A percentile compares a stretch with the other conserved stretches of the same genome.
phyloP scores from a whole-genome alignment of 306 rosid species.

The Coriaria nepalensis region DNA sequence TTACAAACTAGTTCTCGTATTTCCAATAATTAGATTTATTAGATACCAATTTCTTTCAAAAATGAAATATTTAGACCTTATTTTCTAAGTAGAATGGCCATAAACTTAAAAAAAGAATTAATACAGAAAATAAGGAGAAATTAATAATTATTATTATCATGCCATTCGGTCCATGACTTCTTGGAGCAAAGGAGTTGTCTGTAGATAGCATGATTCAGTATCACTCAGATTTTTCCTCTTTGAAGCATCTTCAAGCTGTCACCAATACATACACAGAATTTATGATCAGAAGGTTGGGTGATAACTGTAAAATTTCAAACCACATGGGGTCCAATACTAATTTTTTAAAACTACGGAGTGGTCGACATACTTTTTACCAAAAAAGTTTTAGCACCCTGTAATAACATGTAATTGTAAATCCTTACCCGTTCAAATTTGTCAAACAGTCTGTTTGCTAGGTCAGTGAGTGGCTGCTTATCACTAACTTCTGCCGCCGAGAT shows the following conservation, averaged over 20 bases:
- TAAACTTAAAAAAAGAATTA: too few species aligned
- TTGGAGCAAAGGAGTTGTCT: constrained; percentile 54
- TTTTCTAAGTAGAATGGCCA: too few species aligned
- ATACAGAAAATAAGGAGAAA: neutral
- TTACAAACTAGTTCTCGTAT: too few species aligned
- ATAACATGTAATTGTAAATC: too few species aligned
- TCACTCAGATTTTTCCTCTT: constrained; percentile 33
- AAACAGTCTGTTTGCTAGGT: constrained; percentile 68
- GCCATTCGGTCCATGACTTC: constrained; percentile 79
- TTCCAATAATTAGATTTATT: too few species aligned
- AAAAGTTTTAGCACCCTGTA: too few species aligned
- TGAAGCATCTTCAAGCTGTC: constrained; percentile 73
- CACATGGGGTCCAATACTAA: neutral
- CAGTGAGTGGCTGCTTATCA: constrained; percentile 56
- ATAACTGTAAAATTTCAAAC: neutral
- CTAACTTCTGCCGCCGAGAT: constrained; percentile 47
- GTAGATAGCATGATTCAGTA: constrained; percentile 39
- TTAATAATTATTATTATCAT: too few species aligned
- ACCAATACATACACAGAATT: neutral
- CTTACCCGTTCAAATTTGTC: constrained; percentile 74
- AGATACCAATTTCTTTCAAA: too few species aligned
- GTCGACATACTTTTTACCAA: too few species aligned
- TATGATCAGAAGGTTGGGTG: neutral
- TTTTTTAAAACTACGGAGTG: too few species aligned
- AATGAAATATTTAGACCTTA: too few species aligned